Conservation (phyloP, 176 grass and related monocot species). For the Cenchrus fungigraminus region DNA sequence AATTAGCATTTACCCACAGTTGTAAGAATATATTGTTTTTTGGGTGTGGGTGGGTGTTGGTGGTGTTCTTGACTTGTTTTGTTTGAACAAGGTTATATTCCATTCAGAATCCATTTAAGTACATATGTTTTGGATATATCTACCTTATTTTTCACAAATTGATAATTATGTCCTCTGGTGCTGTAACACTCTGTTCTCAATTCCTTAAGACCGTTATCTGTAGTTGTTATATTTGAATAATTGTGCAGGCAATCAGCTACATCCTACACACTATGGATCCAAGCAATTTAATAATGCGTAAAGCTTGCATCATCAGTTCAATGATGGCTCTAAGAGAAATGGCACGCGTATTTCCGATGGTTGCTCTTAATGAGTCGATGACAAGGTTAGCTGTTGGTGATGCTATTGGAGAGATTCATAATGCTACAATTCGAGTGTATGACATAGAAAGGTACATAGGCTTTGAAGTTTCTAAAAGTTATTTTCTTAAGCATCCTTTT, state of each 20-base stretch:
- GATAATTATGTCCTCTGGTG: not conserved
- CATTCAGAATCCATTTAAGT: not conserved
- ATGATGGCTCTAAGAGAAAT: constrained; percentile 97
- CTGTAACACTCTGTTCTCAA: constrained; percentile 5
- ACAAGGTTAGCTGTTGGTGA: constrained; percentile 88
- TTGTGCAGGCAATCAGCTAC: constrained; percentile 68
- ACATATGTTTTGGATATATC: not conserved
- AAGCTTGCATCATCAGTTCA: constrained; percentile 81
- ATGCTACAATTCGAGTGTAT: constrained; percentile 81
- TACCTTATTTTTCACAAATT: constrained; percentile 15
- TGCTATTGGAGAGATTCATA: constrained; percentile 92
- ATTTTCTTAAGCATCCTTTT: constrained; percentile 21
- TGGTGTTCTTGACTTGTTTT: not conserved
- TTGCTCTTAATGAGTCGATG: constrained; percentile 83
- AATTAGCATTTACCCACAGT: not conserved
- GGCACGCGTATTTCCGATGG: constrained; percentile 93
- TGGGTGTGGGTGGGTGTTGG: no score
- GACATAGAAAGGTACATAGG: constrained; percentile 85
- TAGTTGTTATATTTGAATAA: constrained; percentile 25
- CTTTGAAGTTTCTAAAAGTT: constrained; percentile 28
- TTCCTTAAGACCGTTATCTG: not conserved
- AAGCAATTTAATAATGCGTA: constrained; percentile 97
- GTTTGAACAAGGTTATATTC: not conserved
- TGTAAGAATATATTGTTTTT: not conserved
- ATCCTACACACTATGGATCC: constrained; percentile 98